Evolutionary conservation across 345 rosid genomes (phyloP), one percentile per base, ranked within the genome.

Genomic region (Sapria himalayana): DNA sequence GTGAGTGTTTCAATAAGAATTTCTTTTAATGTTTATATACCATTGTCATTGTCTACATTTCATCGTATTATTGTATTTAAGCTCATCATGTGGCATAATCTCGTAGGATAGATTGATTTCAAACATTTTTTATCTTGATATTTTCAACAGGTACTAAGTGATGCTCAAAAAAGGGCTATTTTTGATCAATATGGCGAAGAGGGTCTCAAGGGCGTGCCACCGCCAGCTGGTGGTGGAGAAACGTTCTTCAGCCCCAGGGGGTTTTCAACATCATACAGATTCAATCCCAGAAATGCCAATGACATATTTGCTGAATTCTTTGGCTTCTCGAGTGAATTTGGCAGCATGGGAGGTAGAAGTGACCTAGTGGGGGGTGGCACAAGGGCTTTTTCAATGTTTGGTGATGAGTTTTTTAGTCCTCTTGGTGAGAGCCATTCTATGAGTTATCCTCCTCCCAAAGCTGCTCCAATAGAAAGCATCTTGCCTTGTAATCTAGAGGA

Each of bases 141-240:
- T n/a, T n/a, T n/a, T n/a, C n/a, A n/a, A n/a, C 36, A 84, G 95
- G 95, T 84, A 45, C 42, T 76, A 37, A 79, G 85, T 46, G 93
- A 84, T 58, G 61, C 95, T 18, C 74, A 70, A 39, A 84, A 79
- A 47, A 78, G 85, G 68, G 75, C 73, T 17, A 36, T 78, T 5
- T 84, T 75, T 50, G 92, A 84, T 39, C 92, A 72, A 33, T 72
- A 70, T 39, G 95, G 95, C 14, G 92, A 84, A 55, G 89, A 84
- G 56, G 95, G 81, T 33, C 71, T 84, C 0, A 78, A 74, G 49
- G 80, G 74, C 44, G 74, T 65, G 18, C 95, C 92, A 9, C 78
- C 94, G 11, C 85, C 80, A 0, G 74, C 57, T 10, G 80, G 69
- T 20, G 79, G 60, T 12, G 73, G 80, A 22, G 56, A 80, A 15